Percentiles rank a stretch among this genome's conserved stretches.
phyloP scores from a whole-genome alignment of 768 basidiomycete species.

The Podaxis pistillaris region DNA sequence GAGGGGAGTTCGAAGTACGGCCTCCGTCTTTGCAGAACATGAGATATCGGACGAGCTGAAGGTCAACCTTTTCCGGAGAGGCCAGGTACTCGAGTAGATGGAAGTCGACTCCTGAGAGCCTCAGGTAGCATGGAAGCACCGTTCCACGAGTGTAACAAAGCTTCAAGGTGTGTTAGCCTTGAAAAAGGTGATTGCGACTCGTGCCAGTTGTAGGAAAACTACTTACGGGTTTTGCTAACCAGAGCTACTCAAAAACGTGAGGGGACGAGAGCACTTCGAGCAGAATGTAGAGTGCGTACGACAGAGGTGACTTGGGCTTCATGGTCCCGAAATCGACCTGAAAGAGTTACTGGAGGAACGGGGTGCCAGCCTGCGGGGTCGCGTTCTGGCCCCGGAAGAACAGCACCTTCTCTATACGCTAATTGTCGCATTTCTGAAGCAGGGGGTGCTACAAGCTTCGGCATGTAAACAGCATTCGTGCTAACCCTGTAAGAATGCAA shows the following conservation, averaged over 20 bases:
- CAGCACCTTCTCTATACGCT: conserved; percentile 21
- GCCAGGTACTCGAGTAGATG: conserved; percentile 10
- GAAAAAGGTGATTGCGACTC: neutral
- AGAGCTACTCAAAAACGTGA: conserved; percentile 19
- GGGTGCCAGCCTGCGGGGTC: conserved; percentile 24
- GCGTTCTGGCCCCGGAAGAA: conserved; percentile 19
- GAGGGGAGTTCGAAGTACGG: neutral
- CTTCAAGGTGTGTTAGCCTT: conserved; percentile 6
- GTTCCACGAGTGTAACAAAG: conserved; percentile 24
- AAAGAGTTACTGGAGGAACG: conserved; percentile 1
- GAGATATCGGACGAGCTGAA: neutral
- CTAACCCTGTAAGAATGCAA: conserved; percentile 18
- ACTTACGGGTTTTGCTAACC: conserved; percentile 25
- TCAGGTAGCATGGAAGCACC: conserved; percentile 23
- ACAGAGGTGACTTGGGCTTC: conserved; percentile 7
- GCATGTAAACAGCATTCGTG: conserved; percentile 21
- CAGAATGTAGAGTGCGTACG: conserved; percentile 7
- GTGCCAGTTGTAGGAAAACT: too few species aligned
- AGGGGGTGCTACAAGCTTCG: conserved; percentile 18
- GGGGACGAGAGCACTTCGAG: neutral
- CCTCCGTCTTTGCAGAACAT: neutral
- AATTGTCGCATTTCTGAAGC: conserved; percentile 20
- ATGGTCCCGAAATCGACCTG: conserved; percentile 7
- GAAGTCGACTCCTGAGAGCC: conserved; percentile 13
- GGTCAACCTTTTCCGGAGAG: neutral